A percentile compares a stretch with the other conserved stretches of the same genome.
Evolutionary conservation across 345 rosid genomes (phyloP).

Genomic region (Physaria fendleri): DNA sequence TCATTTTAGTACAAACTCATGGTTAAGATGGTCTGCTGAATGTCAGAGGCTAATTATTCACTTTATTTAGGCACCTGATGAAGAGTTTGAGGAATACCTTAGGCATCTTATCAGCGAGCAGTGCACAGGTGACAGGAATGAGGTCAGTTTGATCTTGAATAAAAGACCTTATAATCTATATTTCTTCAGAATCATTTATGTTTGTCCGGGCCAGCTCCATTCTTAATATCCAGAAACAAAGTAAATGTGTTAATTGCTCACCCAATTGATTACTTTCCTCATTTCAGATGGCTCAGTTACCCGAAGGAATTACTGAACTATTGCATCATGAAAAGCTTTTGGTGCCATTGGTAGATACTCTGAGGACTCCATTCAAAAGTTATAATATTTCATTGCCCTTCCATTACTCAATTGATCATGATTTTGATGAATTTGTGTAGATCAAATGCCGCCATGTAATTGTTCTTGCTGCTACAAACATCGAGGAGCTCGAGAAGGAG

Average conservation of each 20-base stretch:
- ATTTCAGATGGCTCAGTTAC: conserved; percentile 91
- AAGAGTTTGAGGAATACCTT: conserved; percentile 94
- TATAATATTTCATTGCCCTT: background rate
- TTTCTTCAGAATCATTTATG: background rate
- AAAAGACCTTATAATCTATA: background rate
- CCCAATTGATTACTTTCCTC: conserved; percentile 13
- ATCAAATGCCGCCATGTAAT: conserved; percentile 79
- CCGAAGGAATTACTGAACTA: conserved; percentile 89
- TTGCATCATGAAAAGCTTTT: conserved; percentile 80
- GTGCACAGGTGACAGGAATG: conserved; percentile 81
- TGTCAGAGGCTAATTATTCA: background rate
- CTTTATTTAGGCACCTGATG: conserved; percentile 82
- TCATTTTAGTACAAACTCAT: background rate
- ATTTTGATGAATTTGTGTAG: conserved; percentile 37
- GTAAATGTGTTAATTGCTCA: conserved; percentile 6
- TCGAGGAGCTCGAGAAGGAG: conserved; percentile 63
- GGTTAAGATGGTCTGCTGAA: background rate
- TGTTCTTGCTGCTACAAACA: conserved; percentile 68
- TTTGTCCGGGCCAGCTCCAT: background rate
- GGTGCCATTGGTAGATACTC: conserved; percentile 72
- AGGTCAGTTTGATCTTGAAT: conserved; percentile 43
- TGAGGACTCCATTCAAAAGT: background rate
- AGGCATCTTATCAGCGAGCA: conserved; percentile 72
- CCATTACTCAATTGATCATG: background rate
- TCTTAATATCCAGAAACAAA: background rate